A percentile compares a stretch with the other conserved stretches of the same genome.
Conservation (phyloP, 805 yeast species). For the Ogataea ramenticola region DNA sequence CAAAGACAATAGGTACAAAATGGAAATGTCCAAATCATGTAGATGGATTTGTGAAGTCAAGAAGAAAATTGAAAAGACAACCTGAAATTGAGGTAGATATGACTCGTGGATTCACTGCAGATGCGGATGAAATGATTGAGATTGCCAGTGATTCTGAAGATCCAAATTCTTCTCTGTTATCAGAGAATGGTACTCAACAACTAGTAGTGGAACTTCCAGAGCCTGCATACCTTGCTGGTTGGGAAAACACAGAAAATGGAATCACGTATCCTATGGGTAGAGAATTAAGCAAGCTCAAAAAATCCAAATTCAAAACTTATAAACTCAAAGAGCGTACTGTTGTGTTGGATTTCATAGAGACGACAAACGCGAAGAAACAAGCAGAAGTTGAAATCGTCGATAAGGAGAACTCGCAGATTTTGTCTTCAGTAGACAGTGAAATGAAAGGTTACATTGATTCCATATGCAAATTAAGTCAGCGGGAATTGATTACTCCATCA, state of each 20-base stretch:
- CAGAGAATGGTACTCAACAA: no score
- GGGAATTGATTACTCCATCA: conserved; percentile 18
- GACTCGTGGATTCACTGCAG: conserved; percentile 41
- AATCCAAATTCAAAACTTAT: conserved; percentile 42
- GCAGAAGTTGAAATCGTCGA: conserved; percentile 28
- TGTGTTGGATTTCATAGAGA: conserved; percentile 59
- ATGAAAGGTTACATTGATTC: conserved; percentile 24
- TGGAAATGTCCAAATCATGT: conserved; percentile 93
- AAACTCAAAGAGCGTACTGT: conserved; percentile 63
- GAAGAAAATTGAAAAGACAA: conserved; percentile 46
- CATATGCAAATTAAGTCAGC: conserved; percentile 25
- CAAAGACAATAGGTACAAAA: conserved; percentile 66
- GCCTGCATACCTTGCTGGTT: not conserved
- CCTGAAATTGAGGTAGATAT: conserved; percentile 47
- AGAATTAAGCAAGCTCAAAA: conserved; percentile 8
- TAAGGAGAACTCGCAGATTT: conserved; percentile 24
- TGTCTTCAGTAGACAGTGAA: conserved; percentile 17
- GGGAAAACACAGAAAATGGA: not conserved
- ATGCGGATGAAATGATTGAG: conserved; percentile 43
- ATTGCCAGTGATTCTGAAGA: conserved; percentile 31
- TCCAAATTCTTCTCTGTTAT: not conserved
- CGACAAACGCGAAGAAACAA: conserved; percentile 33
- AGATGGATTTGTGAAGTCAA: conserved; percentile 37
- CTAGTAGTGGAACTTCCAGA: not conserved
- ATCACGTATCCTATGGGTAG: conserved; percentile 3